phyloP scores from a whole-genome alignment of 371 early-diverging fungal species.

The Rhizomucor pusillus region DNA sequence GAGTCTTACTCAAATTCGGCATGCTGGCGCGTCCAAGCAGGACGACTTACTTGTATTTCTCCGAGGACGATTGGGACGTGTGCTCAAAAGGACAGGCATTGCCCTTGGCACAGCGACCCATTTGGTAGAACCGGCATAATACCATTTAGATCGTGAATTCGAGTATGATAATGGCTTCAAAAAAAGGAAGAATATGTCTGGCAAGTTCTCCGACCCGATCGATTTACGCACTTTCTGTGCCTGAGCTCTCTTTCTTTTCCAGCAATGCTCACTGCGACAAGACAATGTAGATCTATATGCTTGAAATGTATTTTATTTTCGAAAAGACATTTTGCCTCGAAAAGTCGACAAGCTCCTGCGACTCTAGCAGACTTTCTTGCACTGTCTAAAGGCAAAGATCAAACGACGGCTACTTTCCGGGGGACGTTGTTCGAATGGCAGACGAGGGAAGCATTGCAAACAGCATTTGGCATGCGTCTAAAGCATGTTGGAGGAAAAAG shows the following conservation, averaged over 20 bases:
- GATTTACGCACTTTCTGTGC: no score
- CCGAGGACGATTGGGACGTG: slow-evolving; percentile 7
- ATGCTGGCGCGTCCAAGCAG: not conserved
- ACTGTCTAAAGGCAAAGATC: slow-evolving; percentile 16
- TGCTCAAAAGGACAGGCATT: slow-evolving; percentile 48
- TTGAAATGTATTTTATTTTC: no score
- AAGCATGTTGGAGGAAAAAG: slow-evolving; percentile 37
- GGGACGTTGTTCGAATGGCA: slow-evolving; percentile 46
- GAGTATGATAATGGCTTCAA: no score
- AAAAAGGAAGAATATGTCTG: no score
- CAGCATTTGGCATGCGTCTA: slow-evolving; percentile 31
- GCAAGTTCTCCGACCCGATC: no score
- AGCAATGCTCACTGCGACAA: no score
- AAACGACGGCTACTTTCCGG: slow-evolving; percentile 19
- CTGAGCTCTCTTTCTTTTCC: no score
- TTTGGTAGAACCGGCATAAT: slow-evolving; percentile 47
- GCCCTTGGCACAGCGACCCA: slow-evolving; percentile 47
- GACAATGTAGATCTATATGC: no score
- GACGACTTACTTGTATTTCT: slow-evolving; percentile 35
- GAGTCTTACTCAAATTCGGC: not conserved
- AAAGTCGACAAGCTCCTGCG: not conserved
- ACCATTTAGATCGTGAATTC: slow-evolving; percentile 19
- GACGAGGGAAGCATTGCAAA: slow-evolving; percentile 23
- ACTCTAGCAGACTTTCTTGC: not conserved
- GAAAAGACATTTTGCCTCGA: no score